Base-by-base conservation (phyloP, 805 yeast species). In the Huiozyma sinensis region DNA sequence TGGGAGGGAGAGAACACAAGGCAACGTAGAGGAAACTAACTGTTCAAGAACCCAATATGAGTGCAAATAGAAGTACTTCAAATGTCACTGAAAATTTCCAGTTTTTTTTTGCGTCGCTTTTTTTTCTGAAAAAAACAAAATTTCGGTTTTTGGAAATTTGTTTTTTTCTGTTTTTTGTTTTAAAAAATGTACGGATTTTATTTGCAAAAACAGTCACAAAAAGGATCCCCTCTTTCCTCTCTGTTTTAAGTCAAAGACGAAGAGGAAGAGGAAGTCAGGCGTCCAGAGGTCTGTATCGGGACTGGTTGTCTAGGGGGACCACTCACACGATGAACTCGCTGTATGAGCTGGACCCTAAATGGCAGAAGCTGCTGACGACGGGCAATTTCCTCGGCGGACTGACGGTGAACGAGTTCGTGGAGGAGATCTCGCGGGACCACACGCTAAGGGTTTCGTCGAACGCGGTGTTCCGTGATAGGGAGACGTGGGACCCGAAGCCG, bases 361-460 rank as follows among this genome's bases (percentile, higher is more conserved):
- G 79, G 54, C 69, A 75, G 48, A 65, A 66, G 44, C 64, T 80
- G 36, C 66, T 81, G 41, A 74, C 73, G 6, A 57, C 79, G 27
- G 83, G 80, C 50, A 76, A 79, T 54, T 82, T 81, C 53, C 67
- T 82, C 44, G 79, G 73, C 38, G 86, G 84, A 10, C 65, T 83
- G 44, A 75, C 88, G 0, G 85, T 85, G 2, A 75, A 81, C 47
- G 90, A 85, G 44, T 86, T 88, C 60, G 77, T 88, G 28, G 92
- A 88, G 57, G 82, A 77, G 55, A 67, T 89, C 50, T 76, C 89
- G 48, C 77, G 78, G 55, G 83, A 80, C 55, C 84, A 82, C 37
- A 36, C 53, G 2, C 38, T 54, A 28, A 50, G 51, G n/a, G 38
- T 42, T 13, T 44, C 52, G 24, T 37, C 47, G 11, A 31, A 35